Evolutionary conservation across 495 filamentous ascomycete species (phyloP), one percentile per base, ranked within the genome.

Genomic region (Cairneyella variabilis): DNA sequence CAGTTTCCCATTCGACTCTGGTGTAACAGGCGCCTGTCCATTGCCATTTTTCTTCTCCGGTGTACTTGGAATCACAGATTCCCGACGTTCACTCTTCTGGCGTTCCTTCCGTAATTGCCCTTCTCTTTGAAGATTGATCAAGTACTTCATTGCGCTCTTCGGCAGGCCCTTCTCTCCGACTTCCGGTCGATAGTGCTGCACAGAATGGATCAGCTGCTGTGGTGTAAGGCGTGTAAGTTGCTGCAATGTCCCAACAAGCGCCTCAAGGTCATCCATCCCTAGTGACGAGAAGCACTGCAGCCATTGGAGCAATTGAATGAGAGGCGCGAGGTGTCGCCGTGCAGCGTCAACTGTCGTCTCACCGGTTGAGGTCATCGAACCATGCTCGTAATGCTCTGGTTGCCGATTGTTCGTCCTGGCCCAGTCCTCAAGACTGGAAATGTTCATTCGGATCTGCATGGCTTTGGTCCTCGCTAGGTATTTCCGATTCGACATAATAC

Each of bases 361-460:
- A 2, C 95, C 95, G 1, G 82, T 90, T n/a, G 86, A 81, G 3
- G 77, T 84, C 68, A 86, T 91, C 26, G 91, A 88, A 8, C 92
- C 93, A 53, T 89, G 85, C 65, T 99, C 93, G 63, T 90, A 97
- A 65, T 97, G 93, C 65, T 96, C 93, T 7, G 93, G 91, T 59
- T 95, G 83, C 14, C 95, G 83, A 62, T 96, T 97, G 69, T 97
- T 99, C 22, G 78, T 73, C 12, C 91, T 78, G 1, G 92, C 93
- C 93, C 93, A 99, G 64, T 99, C 93, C 67, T 99, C 93, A 38
- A 99, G 75, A 2, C 79, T 82, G 3, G 93, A 97, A 22, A 97
- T 83, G 65, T 99, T 99, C 89, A 99, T 96, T 55, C 93, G 89
- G 54, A 99, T 97, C 63, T 99, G 95, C 93, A 99, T 97, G 5